Evolutionary conservation across 331 rosid species (phyloP).

Genomic region (Pyracantha coccinea): DNA sequence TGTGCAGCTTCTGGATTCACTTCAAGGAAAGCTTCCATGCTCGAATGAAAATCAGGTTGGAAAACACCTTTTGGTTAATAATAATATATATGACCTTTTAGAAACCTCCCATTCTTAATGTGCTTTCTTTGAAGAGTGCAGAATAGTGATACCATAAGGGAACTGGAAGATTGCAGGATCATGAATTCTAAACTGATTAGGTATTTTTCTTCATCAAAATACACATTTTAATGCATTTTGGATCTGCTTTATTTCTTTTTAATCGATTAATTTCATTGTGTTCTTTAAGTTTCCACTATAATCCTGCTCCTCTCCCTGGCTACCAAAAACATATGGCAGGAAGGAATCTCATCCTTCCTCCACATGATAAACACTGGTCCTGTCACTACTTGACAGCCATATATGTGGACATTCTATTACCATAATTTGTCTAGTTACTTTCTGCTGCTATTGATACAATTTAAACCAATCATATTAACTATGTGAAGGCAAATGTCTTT

Average conservation of each 20-base stretch:
- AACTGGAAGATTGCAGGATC: slow-evolving; percentile 52
- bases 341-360: not conserved
- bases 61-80: slow-evolving; percentile 9
- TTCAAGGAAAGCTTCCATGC: slow-evolving; percentile 35
- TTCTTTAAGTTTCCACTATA: not conserved
- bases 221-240: not conserved
- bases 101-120: not conserved
- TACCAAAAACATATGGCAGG: not conserved
- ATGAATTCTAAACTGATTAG: slow-evolving; percentile 59
- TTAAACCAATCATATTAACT: not conserved
- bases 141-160: slow-evolving; percentile 38
- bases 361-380: not conserved
- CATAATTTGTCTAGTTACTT: not conserved
- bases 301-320: not conserved
- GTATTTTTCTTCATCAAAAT: slow-evolving; percentile 17
- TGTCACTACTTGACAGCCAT: not conserved
- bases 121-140: slow-evolving; percentile 26
- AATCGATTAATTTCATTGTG: not conserved
- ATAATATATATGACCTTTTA: not conserved
- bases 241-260: not conserved
- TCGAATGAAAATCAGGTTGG: slow-evolving; percentile 47
- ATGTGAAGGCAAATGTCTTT: not conserved
- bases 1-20: slow-evolving; percentile 49
- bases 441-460: not conserved
- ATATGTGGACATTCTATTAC: not conserved